Evolutionary conservation across 1,284 basidiomycete species (phyloP).

Genomic region (Papiliotrema fonsecae): DNA sequence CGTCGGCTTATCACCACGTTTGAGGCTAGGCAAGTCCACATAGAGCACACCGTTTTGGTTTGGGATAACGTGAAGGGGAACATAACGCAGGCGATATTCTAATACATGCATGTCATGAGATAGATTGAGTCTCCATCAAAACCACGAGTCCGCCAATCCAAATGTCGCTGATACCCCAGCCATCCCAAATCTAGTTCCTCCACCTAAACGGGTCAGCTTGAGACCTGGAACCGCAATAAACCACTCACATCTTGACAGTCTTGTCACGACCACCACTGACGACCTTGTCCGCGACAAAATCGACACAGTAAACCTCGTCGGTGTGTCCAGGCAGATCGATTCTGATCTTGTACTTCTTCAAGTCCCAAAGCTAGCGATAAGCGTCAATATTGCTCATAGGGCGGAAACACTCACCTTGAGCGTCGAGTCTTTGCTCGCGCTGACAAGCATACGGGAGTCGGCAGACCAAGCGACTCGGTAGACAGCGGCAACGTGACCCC

Average conservation of each 20-base stretch:
- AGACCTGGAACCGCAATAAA: no score
- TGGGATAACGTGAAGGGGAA: no score
- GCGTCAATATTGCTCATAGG: background rate
- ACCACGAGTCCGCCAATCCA: no score
- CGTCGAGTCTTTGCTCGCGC: conserved; percentile 92
- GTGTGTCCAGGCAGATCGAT: conserved; percentile 91
- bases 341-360: conserved; percentile 90
- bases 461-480: conserved; percentile 94
- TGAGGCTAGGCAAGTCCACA: no score
- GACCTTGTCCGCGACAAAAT: conserved; percentile 95
- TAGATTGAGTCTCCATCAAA: no score
- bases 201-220: no score
- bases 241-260: conserved; percentile 56
- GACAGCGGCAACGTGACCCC: conserved; percentile 91
- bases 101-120: no score
- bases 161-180: no score
- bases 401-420: conserved; percentile 64
- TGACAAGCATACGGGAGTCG: conserved; percentile 85
- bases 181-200: no score
- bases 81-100: no score
- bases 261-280: conserved; percentile 80
- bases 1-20: no score
- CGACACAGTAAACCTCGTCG: conserved; percentile 98
- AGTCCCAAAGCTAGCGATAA: conserved; percentile 68
- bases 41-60: no score